Percentiles rank a stretch among this genome's conserved stretches.
These are phyloP conservation scores for Medicago lupulina DNA, from an alignment of 306 rosid species.

Conservation along the genomic window DNA sequence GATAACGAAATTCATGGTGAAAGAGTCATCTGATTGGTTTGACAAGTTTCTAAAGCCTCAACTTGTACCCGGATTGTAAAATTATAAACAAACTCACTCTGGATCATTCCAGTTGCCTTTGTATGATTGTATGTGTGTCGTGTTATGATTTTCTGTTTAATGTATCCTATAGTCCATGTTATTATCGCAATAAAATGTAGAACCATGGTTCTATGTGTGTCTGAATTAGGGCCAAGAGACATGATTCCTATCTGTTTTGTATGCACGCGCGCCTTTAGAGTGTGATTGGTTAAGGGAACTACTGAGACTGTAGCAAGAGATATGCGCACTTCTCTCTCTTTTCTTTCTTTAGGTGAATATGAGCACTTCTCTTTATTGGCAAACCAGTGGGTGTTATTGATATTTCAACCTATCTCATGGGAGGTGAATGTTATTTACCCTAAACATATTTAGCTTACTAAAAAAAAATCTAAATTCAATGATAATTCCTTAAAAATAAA, in stretches of 20 bases:
- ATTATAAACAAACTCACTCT: conserved; percentile 6
- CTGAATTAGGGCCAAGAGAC: background rate
- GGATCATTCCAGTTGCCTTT: conserved; percentile 16
- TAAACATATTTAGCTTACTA: too few species aligned
- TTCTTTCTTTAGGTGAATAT: too few species aligned
- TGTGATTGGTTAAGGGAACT: background rate
- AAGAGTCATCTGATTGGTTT: conserved; percentile 82
- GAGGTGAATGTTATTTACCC: too few species aligned
- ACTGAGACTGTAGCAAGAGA: too few species aligned
- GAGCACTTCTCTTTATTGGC: too few species aligned
- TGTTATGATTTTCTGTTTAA: conserved; percentile 8
- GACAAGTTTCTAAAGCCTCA: conserved; percentile 60
- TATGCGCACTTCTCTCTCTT: too few species aligned
- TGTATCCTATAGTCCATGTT: background rate
- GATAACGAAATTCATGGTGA: conserved; percentile 65
- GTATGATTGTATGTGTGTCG: background rate
- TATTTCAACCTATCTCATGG: too few species aligned
- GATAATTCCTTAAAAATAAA: too few species aligned
- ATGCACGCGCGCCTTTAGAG: background rate
- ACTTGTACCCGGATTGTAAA: conserved; percentile 12
- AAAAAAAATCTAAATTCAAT: too few species aligned
- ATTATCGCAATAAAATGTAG: background rate
- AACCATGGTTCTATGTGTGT: background rate
- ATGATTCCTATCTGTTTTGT: background rate
- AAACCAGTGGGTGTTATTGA: too few species aligned